Base-by-base conservation (phyloP, 2,329 filamentous ascomycete species). In the Ophiostoma sp. region DNA sequence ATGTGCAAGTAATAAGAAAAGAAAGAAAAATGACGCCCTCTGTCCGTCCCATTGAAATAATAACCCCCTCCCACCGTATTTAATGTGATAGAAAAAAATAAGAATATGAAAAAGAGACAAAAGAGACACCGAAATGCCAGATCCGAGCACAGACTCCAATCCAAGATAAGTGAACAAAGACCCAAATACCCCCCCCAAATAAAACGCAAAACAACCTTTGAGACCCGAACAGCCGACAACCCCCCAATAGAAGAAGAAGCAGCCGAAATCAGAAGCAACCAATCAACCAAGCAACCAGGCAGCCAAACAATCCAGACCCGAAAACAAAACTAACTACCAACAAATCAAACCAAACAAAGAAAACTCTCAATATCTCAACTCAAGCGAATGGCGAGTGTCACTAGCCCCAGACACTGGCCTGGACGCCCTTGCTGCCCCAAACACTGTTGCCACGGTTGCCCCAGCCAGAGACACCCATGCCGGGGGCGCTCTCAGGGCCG, bases 361-460 rank as follows among this genome's bases (percentile, higher is more conserved):
- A 27, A 57, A 27, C 4, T 23, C 23, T 5, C n/a, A 57, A n/a
- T 2, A 27, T 7, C 20, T 17, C 44, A n/a, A n/a, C 17, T 13
- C 39, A 4, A 6, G 4, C 17, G 11, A 36, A 57, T 10, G 52
- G n/a, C 52, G 23, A 11, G 23, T 27, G n/a, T 2, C 31, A 27
- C 39, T 89, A 97, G 76, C 94, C 94, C 94, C 94, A 98, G 75
- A 97, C 94, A 74, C 93, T 96, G 74, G 94, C 93, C 79, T 96
- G 93, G 72, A 94, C 91, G 74, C 93, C 92, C 72, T 92, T 91
- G 76, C 89, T 90, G 72, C 93, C 91, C 94, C 94, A 97, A 65
- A 94, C 92, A 54, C 70, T 73, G 33, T 89, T 90, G 74, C 89
- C 90, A 74, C 91, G 90, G 77, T 88, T 90, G 70, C 91, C 89